Evolutionary conservation across 2,329 filamentous ascomycete genomes (phyloP), one percentile per base, ranked within the genome.

Genomic region (Aureobasidium sp.): DNA sequence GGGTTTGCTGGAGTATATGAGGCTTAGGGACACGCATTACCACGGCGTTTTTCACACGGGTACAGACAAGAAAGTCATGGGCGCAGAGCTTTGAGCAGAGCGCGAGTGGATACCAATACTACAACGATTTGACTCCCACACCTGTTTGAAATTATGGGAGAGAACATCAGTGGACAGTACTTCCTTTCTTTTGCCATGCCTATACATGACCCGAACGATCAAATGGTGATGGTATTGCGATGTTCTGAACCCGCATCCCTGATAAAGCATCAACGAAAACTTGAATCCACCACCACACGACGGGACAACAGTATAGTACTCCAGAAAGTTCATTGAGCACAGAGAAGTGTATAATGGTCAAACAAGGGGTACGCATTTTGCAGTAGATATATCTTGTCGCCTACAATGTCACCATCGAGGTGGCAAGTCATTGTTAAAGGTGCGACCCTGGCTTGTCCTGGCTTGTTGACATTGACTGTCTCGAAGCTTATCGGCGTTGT

Each of bases 11-110:
- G 57, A 35, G 42, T 55, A 11, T 15, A 35, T n/a, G 9, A 21
- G 40, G 47, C 37, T 35, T 29, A 15, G 27, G 29, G 35, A 29
- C 37, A 50, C 43, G 62, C 45, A 58, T 55, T 37, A 62, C 10
- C 37, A 47, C 23, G 55, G 55, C 46, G 47, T 62, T 53, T 31
- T 46, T n/a, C 4, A 54, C 2, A 37, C n/a, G 50, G 46, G 29
- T 40, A 50, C 23, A n/a, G 38, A 37, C 37, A 15, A 55, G 42
- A 43, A 42, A 40, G 49, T 38, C 21, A 25, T 27, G 33, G 49
- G 29, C n/a, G 3, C 9, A 33, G 25, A 31, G 23, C 19, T 25
- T 27, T 11, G 19, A 42, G 29, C n/a, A n/a, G n/a, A 55, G 3
- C 51, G 23, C 27, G 9, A 38, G 25, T 23, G 25, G 8, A 57